A percentile compares a stretch with the other conserved stretches of the same genome.
Conservation (phyloP, 2,329 filamentous ascomycete species). For the Alternaria viburni region DNA sequence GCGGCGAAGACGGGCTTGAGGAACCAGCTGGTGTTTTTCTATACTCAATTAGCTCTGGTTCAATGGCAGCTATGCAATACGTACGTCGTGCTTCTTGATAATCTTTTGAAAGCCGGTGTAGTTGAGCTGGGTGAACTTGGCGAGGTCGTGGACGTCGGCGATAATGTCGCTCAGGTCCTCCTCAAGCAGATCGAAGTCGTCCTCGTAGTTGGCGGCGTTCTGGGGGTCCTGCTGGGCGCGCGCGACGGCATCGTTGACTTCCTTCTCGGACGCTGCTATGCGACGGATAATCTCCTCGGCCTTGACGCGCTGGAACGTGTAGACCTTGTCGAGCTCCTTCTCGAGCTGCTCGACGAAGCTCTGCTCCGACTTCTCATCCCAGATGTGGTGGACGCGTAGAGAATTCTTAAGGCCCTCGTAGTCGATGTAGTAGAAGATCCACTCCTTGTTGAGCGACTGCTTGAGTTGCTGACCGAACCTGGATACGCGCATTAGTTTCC, state of each 20-base stretch:
- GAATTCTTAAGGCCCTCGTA: constrained; percentile 92
- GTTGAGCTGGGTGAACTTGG: constrained; percentile 97
- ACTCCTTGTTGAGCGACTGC: constrained; percentile 94
- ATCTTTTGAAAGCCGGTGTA: constrained; percentile 99
- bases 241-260: constrained; percentile 86
- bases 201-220: constrained; percentile 69
- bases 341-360: constrained; percentile 87
- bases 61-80: constrained; percentile 37
- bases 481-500: constrained; percentile 32
- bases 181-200: constrained; percentile 92
- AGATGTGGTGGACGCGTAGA: constrained; percentile 77
- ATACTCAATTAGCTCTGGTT: constrained; percentile 24
- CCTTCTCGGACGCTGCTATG: constrained; percentile 85
- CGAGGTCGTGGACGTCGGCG: constrained; percentile 95
- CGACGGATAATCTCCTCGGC: constrained; percentile 92
- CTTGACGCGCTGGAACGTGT: constrained; percentile 97
- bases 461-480: constrained; percentile 96
- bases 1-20: constrained; percentile 95
- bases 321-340: constrained; percentile 93
- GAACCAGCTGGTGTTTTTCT: constrained; percentile 95
- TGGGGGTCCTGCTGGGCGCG: constrained; percentile 50
- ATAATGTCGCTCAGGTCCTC: constrained; percentile 97
- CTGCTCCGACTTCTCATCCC: constrained; percentile 92
- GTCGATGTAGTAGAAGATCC: constrained; percentile 97
- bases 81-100: constrained; percentile 97